Evolutionary conservation across 176 grass and related monocot genomes (phyloP).

Genomic region (Avena eriantha): DNA sequence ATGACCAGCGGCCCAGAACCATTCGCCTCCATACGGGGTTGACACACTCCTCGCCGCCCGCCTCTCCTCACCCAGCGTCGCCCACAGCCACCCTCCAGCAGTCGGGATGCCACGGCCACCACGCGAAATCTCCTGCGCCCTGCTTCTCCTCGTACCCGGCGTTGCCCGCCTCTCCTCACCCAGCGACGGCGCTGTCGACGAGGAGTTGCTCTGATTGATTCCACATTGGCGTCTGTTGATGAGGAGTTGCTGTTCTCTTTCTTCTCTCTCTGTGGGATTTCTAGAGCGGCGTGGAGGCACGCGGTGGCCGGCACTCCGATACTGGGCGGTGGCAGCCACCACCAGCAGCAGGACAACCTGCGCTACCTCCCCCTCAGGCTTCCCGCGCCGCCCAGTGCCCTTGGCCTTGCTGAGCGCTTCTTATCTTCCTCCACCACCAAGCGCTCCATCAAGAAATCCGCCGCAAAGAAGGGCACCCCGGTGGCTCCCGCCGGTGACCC

Average conservation of each 20-base stretch:
- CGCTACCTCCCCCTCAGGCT: conserved; percentile 19
- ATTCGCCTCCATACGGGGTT: neutral
- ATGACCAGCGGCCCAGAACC: neutral
- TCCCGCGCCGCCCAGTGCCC: conserved; percentile 13
- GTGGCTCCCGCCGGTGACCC: conserved; percentile 32
- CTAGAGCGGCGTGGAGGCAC: conserved; percentile 38
- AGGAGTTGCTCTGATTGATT: neutral
- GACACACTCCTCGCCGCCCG: too few relatives aligned
- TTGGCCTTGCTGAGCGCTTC: neutral
- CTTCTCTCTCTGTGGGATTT: conserved; percentile 35
- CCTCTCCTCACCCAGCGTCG: too few relatives aligned
- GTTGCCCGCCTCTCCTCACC: too few relatives aligned
- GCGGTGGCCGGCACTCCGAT: neutral
- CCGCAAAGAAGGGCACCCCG: conserved; percentile 30
- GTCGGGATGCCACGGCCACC: too few relatives aligned
- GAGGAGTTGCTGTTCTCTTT: conserved; percentile 42
- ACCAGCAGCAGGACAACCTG: neutral
- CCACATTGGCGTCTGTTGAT: neutral
- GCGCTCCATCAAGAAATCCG: conserved; percentile 36
- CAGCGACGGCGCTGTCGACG: neutral
- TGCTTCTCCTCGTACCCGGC: too few relatives aligned
- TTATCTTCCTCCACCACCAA: conserved; percentile 44
- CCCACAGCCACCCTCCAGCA: too few relatives aligned
- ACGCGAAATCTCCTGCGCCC: too few relatives aligned
- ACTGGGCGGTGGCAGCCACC: neutral